Conservation (phyloP, 148 eudicot genomes). For the Pouteria glomerata region DNA sequence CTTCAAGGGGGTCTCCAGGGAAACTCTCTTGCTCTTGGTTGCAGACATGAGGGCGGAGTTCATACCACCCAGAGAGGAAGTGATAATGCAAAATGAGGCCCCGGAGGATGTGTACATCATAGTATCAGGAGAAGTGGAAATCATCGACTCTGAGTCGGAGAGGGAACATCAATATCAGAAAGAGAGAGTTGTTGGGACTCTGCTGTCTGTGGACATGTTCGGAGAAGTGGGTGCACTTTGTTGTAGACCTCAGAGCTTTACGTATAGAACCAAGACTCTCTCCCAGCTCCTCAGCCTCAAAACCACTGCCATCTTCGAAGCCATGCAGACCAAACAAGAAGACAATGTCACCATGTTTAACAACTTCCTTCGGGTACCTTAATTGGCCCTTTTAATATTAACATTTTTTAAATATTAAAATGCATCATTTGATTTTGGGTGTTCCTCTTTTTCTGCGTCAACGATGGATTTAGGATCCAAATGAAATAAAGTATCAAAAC, state of each 20-base stretch:
- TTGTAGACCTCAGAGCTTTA: constrained; percentile 54
- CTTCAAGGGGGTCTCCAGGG: constrained; percentile 58
- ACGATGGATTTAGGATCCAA: too few species aligned
- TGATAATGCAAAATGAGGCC: constrained; percentile 69
- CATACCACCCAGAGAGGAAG: constrained; percentile 84
- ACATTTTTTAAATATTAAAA: background rate
- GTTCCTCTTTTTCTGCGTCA: too few species aligned
- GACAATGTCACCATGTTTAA: constrained; percentile 57
- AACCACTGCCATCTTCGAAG: constrained; percentile 45
- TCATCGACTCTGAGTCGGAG: constrained; percentile 44
- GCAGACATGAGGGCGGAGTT: constrained; percentile 79
- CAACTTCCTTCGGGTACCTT: constrained; percentile 79
- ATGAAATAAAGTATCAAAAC: too few species aligned
- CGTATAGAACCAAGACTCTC: constrained; percentile 70
- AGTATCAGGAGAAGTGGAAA: constrained; percentile 79
- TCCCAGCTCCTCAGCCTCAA: constrained; percentile 67
- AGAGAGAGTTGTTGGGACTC: constrained; percentile 40
- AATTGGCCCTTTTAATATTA: background rate
- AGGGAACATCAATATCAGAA: too few species aligned
- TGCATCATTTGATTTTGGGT: too few species aligned
- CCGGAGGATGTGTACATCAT: constrained; percentile 71
- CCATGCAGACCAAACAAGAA: constrained; percentile 47
- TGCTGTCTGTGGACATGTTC: constrained; percentile 61
- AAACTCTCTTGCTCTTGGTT: constrained; percentile 58
- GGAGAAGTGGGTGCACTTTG: constrained; percentile 85